Evolutionary conservation across 164 flowering plant genomes (phyloP).

Genomic region (Stephania japonica): DNA sequence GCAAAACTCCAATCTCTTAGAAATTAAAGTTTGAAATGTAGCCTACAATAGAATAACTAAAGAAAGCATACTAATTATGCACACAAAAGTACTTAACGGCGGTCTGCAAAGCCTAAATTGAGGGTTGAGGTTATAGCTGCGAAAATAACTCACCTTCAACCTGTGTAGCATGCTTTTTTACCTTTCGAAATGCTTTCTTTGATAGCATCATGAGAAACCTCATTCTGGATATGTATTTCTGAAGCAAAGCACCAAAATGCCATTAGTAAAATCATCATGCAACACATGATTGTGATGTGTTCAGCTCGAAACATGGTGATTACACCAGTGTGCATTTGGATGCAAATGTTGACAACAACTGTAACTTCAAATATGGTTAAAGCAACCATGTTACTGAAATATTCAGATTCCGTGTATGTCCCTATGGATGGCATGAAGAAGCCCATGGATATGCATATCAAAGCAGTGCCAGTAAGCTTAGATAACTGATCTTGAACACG

Average conservation of each 20-base stretch:
- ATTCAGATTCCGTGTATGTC: background rate
- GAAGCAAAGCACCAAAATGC: slow-evolving; percentile 1
- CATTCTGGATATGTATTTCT: background rate
- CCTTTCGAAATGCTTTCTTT: background rate
- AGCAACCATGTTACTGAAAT: slow-evolving; percentile 10
- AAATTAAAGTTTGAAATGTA: background rate
- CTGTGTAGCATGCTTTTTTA: background rate
- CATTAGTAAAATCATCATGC: slow-evolving; percentile 4
- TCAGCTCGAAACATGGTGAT: slow-evolving; percentile 5
- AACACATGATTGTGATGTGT: slow-evolving; percentile 5
- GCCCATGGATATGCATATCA: slow-evolving; percentile 4
- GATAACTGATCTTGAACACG: slow-evolving; percentile 5
- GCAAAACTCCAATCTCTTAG: background rate
- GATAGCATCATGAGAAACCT: background rate
- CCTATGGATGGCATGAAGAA: slow-evolving; percentile 8
- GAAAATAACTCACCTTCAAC: background rate
- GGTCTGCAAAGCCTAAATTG: background rate
- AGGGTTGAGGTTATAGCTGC: background rate
- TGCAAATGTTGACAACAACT: slow-evolving; percentile 6
- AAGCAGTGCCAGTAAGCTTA: slow-evolving; percentile 11
- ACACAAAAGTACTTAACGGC: too few relatives aligned
- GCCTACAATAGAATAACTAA: background rate
- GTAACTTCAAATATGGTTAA: slow-evolving; percentile 8
- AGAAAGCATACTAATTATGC: background rate
- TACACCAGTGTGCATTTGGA: slow-evolving; percentile 9